These are phyloP conservation scores for Aspergillus neoniger DNA, from an alignment of 2,329 filamentous ascomycete genomes.

Conservation along the genomic window DNA sequence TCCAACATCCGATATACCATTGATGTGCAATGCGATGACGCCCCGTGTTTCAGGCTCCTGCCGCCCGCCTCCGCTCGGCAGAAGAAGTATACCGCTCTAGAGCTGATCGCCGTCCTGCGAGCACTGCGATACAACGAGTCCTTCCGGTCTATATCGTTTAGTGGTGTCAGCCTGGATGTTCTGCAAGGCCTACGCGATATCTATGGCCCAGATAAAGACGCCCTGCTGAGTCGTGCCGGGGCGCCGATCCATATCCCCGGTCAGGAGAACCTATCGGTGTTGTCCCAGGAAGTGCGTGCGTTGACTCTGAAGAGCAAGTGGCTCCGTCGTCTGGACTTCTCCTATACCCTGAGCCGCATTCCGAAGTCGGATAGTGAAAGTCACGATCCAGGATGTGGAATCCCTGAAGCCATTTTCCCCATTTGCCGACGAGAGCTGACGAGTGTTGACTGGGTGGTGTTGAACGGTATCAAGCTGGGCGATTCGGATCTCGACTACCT, in stretches of 20 bases:
- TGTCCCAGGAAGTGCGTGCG: slow-evolving; percentile 69
- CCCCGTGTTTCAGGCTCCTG: slow-evolving; percentile 65
- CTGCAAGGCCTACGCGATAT: slow-evolving; percentile 64
- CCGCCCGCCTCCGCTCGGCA: slow-evolving; percentile 53
- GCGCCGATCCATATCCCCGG: slow-evolving; percentile 56
- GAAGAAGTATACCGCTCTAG: slow-evolving; percentile 59
- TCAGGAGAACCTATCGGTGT: slow-evolving; percentile 57
- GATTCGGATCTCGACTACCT: slow-evolving; percentile 68
- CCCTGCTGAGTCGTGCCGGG: slow-evolving; percentile 61
- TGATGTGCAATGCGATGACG: slow-evolving; percentile 64
- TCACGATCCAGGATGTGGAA: slow-evolving; percentile 66
- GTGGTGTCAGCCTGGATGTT: slow-evolving; percentile 62
- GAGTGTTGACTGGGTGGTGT: slow-evolving; percentile 69
- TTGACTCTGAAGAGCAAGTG: slow-evolving; percentile 66
- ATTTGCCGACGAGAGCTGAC: slow-evolving; percentile 67
- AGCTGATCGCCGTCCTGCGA: slow-evolving; percentile 70
- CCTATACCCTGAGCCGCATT: slow-evolving; percentile 59
- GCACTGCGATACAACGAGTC: slow-evolving; percentile 70
- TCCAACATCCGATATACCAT: slow-evolving; percentile 67
- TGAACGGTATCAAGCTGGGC: slow-evolving; percentile 69
- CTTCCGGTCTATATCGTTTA: slow-evolving; percentile 69
- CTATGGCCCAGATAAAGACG: slow-evolving; percentile 64
- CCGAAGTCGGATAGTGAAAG: slow-evolving; percentile 51
- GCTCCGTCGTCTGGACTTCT: slow-evolving; percentile 66
- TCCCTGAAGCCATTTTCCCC: slow-evolving; percentile 69